Evolutionary conservation across 148 eudicot genomes (phyloP).

Genomic region (Drosera capensis): DNA sequence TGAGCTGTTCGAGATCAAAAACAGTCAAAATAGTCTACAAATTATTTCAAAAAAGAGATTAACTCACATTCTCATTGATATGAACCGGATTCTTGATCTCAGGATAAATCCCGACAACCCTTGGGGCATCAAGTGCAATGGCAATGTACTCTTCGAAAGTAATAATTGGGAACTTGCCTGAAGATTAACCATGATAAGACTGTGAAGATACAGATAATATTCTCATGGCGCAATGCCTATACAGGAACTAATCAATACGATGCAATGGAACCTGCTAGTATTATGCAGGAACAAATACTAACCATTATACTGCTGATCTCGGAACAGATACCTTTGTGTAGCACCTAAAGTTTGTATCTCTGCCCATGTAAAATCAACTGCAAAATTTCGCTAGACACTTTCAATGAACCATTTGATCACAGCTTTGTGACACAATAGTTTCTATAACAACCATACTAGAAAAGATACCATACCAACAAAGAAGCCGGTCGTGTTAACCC

Average conservation of each 20-base stretch:
- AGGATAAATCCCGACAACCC: conserved; percentile 94
- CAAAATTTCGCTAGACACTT: background rate
- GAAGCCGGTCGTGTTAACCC: conserved; percentile 58
- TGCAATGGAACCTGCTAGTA: too few species aligned
- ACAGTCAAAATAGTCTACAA: background rate
- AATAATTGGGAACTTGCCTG: conserved; percentile 83
- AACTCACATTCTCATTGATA: conserved; percentile 72
- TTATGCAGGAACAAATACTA: too few species aligned
- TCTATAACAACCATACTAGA: background rate
- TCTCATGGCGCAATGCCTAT: conserved; percentile 1
- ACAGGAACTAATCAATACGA: background rate
- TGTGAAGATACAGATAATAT: background rate
- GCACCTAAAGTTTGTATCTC: conserved; percentile 71
- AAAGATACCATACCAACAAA: conserved; percentile 31
- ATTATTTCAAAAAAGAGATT: background rate
- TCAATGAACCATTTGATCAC: background rate
- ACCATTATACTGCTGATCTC: conserved; percentile 93
- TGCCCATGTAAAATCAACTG: conserved; percentile 89
- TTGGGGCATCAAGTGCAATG: conserved; percentile 82
- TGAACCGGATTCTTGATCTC: conserved; percentile 88
- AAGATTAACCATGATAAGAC: background rate
- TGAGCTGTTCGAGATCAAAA: background rate
- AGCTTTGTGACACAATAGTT: background rate
- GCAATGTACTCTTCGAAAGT: conserved; percentile 85
- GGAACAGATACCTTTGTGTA: conserved; percentile 61